Evolutionary conservation across 345 rosid genomes (phyloP), one percentile per base, ranked within the genome.

Genomic region (Lumnitzera littorea): DNA sequence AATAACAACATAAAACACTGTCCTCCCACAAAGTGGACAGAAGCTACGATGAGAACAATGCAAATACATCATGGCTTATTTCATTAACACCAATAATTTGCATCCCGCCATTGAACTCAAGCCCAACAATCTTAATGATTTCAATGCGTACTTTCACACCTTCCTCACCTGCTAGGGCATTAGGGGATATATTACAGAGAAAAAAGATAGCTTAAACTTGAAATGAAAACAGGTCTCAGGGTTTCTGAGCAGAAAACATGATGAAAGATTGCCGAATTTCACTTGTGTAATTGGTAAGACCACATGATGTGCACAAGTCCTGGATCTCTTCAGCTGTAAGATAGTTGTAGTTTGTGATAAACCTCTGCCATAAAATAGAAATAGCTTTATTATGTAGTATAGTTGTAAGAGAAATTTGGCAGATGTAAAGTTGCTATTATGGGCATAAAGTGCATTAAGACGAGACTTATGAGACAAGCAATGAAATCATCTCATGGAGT

Each of bases 171-270:
- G 15, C 6, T 25, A 43, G 46, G 31, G 25, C 17, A 62, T 55
- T 68, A 52, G 11, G 48, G 55, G 46, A 29, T 53, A 68, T 51
- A 31, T 17, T 56, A 60, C 54, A 74, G 58, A 62, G 29, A 55
- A 52, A 20, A 57, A 73, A 56, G 63, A 53, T 67, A 62, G 16
- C 58, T 59, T 55, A 53, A 58, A 57, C 49, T 52, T 63, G 48
- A 55, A 1, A 15, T 46, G 51, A 41, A 56, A 55, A 48, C 76
- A 58, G 56, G 25, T 67, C 67, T 77, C 84, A 88, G 50, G 95
- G 91, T 72, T 90, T 94, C 77, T 86, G 85, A 64, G 97, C 95
- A 50, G 96, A 73, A 76, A 87, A 94, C 91, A 94, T 87, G 46
- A 89, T 90, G 76, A 90, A 94, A 25, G 84, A 70, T 67, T 68